A percentile compares a stretch with the other conserved stretches of the same genome.
Evolutionary conservation across 1,139 yeast species (phyloP).

Genomic region (Debaryomycetaceae sp.): DNA sequence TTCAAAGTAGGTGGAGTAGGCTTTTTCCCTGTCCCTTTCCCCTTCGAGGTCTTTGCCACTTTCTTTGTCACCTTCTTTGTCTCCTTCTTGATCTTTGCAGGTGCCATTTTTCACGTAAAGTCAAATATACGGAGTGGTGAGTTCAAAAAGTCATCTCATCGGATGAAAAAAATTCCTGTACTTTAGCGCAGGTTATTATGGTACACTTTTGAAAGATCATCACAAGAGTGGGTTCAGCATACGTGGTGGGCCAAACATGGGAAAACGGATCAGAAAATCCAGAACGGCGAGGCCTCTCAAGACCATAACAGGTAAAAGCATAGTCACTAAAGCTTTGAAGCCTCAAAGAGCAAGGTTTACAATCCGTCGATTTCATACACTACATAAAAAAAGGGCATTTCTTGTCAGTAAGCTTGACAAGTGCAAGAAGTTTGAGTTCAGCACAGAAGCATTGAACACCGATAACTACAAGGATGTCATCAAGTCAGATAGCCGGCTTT

Average conservation of each 20-base stretch:
- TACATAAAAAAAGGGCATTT: conserved; percentile 48
- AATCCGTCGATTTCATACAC: conserved; percentile 64
- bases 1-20: conserved; percentile 26
- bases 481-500: not conserved
- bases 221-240: not conserved
- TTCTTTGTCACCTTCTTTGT: conserved; percentile 3
- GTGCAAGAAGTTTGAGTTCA: conserved; percentile 9
- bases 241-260: not conserved
- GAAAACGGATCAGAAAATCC: not conserved
- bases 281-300: conserved; percentile 9
- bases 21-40: conserved; percentile 9
- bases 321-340: conserved; percentile 41
- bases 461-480: conserved; percentile 20
- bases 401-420: conserved; percentile 25
- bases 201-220: not conserved
- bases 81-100: not conserved
- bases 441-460: conserved; percentile 19
- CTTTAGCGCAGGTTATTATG: not conserved
- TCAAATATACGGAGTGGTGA: too few relatives aligned
- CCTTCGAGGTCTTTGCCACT: conserved; percentile 1
- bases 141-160: conserved; percentile 1
- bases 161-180: not conserved
- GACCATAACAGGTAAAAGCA: conserved; percentile 16
- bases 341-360: conserved; percentile 66
- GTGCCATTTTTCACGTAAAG: too few relatives aligned